Evolutionary conservation across 1,284 basidiomycete species (phyloP), one percentile per base, ranked within the genome.

Genomic region (Ustilago esculenta): DNA sequence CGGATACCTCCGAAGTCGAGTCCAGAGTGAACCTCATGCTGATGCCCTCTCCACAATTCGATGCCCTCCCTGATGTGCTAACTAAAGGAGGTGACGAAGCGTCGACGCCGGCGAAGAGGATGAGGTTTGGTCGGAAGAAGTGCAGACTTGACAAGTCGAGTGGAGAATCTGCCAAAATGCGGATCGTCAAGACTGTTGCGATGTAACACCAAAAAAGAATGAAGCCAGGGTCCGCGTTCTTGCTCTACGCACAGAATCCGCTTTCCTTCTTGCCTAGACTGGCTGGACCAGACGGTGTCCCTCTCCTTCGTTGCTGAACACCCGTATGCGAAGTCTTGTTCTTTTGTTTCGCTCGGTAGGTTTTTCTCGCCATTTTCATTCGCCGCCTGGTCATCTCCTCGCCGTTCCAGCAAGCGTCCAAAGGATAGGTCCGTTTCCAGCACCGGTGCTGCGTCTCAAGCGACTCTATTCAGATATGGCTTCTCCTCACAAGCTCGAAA

Each of bases 11-110:
- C 1, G 66, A 69, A 2, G 59, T 51, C 10, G 58, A 63, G 30
- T 69, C 66, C 35, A 63, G 50, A 6, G 36, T 63, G 59, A 69
- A 55, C 44, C 55, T 33, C 66, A 69, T 69, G 20, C 17, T 39
- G 20, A 11, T 15, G 17, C 10, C 11, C 14, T 17, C 10, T 18
- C 12, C 10, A 10, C 34, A 8, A 17, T 15, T 4, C n/a, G 36
- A 37, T 12, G 11, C 18, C n/a, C 8, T 3, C 23, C 10, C 4
- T 27, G 11, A 32, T 2, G 17, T 12, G 6, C 2, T 18, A 10
- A 14, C 29, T 18, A 32, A 15, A 33, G 20, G 43, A n/a, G 24
- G 10, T 17, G 27, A 37, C 15, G 23, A n/a, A 37, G n/a, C n/a
- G n/a, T n/a, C n/a, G n/a, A n/a, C n/a, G n/a, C n/a, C n/a, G n/a